Conservation (phyloP, 2,329 filamentous ascomycete species). For the Fusarium citri region DNA sequence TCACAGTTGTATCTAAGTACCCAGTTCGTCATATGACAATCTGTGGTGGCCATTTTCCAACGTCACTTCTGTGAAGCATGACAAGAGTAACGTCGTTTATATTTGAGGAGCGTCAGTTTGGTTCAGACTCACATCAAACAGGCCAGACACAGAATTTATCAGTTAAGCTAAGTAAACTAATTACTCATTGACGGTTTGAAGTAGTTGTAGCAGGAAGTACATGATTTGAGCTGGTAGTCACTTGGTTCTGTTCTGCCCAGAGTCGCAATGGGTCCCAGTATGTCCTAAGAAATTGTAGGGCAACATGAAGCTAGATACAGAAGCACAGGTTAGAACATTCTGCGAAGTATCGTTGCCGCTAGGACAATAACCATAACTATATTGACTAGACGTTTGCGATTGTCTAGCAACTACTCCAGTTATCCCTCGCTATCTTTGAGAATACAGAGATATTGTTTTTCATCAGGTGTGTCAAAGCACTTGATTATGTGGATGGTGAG, state of each 20-base stretch:
- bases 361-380: accelerated
- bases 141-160: background rate
- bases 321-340: background rate
- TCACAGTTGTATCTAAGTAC: background rate
- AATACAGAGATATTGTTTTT: background rate
- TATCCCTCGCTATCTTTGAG: background rate
- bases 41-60: background rate
- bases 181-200: background rate
- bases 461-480: background rate
- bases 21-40: background rate
- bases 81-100: background rate
- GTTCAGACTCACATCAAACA: background rate
- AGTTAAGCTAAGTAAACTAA: background rate
- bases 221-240: background rate
- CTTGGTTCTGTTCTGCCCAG: background rate
- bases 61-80: background rate
- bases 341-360: background rate
- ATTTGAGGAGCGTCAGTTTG: background rate
- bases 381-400: background rate
- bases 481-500: too few species aligned
- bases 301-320: background rate
- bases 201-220: background rate
- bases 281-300: background rate
- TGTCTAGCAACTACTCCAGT: background rate
- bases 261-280: background rate